Evolutionary conservation across 2,329 filamentous ascomycete genomes (phyloP), one percentile per base, ranked within the genome.

Genomic region (Colletotrichum chrysophilum): DNA sequence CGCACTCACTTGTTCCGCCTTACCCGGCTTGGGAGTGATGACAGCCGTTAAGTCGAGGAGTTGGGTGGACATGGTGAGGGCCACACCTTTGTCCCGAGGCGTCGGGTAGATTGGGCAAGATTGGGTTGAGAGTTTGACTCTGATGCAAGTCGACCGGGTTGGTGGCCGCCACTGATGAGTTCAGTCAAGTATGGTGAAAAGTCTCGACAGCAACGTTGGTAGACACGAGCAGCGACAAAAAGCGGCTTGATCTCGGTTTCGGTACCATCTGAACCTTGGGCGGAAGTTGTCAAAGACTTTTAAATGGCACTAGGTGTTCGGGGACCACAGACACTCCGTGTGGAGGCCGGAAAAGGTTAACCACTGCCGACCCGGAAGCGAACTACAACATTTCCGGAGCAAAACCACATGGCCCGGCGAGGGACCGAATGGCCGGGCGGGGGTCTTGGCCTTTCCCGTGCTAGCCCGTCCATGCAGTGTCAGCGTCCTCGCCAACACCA

Each of bases 1-100:
- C n/a, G 43, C n/a, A 18, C 78, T 73, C 74, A 78, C 79, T 26
- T 78, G 74, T 43, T 78, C 56, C n/a, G 69, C 67, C 70, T 80
- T 80, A 55, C 79, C 80, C 14, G 80, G 76, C 67, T 80, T 81
- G 26, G 79, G 78, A n/a, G 79, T 81, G 64, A 82, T 76, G 75
- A 80, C 71, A 24, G 78, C 80, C 32, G 80, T 80, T 52, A 81
- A 76, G 32, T 80, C 76, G 36, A 81, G 76, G 55, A 73, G n/a
- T 28, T 67, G 71, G 18, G 77, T 75, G 77, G 78, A 64, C 55
- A 65, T 60, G 34, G 21, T 26, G 36, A 60, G 18, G 32, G n/a
- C 24, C 28, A 48, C 70, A 38, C 69, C 38, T 64, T 56, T 48
- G 48, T 21, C 26, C 12, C 65, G 32, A 64, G 24, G 12, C 69